Evolutionary conservation across 805 yeast species (phyloP).

Genomic region (Wickerhamiella vanderwaltii): DNA sequence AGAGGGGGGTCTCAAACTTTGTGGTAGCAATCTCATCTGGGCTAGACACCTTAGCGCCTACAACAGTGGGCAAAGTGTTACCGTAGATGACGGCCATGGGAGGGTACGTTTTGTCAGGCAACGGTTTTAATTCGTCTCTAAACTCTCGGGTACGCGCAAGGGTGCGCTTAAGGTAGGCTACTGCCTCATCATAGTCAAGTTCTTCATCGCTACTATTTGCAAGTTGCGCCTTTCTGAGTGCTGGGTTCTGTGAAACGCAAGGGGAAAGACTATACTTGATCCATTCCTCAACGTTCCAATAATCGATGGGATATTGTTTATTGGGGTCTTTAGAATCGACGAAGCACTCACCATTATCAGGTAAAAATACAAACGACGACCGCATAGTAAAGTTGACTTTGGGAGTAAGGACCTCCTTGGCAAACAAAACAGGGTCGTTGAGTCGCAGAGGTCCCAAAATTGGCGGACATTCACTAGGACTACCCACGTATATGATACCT

Average conservation of each 20-base stretch:
- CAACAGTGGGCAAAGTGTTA: constrained; percentile 68
- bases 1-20: constrained; percentile 59
- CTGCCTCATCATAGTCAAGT: constrained; percentile 38
- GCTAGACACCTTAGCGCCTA: constrained; percentile 60
- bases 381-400: constrained; percentile 85
- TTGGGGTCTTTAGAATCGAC: constrained; percentile 35
- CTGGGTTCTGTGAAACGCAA: constrained; percentile 35
- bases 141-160: constrained; percentile 48
- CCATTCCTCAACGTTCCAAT: constrained; percentile 74
- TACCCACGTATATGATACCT: constrained; percentile 70
- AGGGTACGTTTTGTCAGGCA: constrained; percentile 45
- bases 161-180: constrained; percentile 50
- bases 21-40: constrained; percentile 55
- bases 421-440: constrained; percentile 69
- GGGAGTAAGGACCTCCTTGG: constrained; percentile 61
- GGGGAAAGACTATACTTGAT: constrained; percentile 64
- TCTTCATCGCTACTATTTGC: not conserved
- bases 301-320: constrained; percentile 41
- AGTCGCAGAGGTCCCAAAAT: constrained; percentile 74
- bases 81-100: constrained; percentile 79
- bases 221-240: constrained; percentile 13
- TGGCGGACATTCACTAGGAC: constrained; percentile 74
- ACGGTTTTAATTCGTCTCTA: constrained; percentile 40
- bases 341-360: constrained; percentile 63
- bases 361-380: constrained; percentile 67